These are phyloP conservation scores for Begonia loranthoides DNA, from an alignment of 306 rosid genomes.

Conservation along the genomic window DNA sequence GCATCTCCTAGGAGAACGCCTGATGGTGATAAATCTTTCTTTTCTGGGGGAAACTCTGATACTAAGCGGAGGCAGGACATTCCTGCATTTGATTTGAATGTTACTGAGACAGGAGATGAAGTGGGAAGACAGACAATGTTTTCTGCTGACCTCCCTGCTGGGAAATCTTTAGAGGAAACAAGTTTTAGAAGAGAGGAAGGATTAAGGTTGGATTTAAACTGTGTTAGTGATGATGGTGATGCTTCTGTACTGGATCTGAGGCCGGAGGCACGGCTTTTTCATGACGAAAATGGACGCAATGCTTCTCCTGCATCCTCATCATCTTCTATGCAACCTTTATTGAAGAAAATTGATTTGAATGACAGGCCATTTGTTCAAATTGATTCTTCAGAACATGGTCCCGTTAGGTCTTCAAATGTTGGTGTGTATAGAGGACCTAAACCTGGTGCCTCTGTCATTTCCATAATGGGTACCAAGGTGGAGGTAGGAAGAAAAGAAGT, in stretches of 20 bases:
- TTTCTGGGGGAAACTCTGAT: constrained; percentile 44
- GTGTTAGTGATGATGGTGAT: constrained; percentile 58
- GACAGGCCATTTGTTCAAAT: constrained; percentile 58
- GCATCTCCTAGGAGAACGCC: constrained; percentile 72
- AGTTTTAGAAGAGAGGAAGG: constrained; percentile 52
- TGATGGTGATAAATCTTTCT: constrained; percentile 40
- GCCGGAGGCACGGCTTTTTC: constrained; percentile 36
- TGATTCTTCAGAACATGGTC: constrained; percentile 50
- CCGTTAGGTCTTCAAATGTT: constrained; percentile 23
- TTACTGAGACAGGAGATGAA: constrained; percentile 61
- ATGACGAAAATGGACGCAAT: constrained; percentile 41
- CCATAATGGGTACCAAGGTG: constrained; percentile 79
- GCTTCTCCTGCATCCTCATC: constrained; percentile 78
- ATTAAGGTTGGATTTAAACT: constrained; percentile 68
- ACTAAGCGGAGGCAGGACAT: constrained; percentile 58
- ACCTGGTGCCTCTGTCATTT: constrained; percentile 61
- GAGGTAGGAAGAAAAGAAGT: constrained; percentile 45
- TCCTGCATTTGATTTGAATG: constrained; percentile 75
- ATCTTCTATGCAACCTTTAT: constrained; percentile 75
- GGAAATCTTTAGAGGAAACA: constrained; percentile 61
- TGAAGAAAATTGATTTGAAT: constrained; percentile 86
- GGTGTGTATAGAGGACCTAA: constrained; percentile 33
- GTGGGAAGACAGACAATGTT: constrained; percentile 37
- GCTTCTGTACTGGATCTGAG: constrained; percentile 37
- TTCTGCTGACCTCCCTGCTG: constrained; percentile 54